Evolutionary conservation across 202 grass and related monocot species (phyloP).

Genomic region (Cymbopogon flexuosus): DNA sequence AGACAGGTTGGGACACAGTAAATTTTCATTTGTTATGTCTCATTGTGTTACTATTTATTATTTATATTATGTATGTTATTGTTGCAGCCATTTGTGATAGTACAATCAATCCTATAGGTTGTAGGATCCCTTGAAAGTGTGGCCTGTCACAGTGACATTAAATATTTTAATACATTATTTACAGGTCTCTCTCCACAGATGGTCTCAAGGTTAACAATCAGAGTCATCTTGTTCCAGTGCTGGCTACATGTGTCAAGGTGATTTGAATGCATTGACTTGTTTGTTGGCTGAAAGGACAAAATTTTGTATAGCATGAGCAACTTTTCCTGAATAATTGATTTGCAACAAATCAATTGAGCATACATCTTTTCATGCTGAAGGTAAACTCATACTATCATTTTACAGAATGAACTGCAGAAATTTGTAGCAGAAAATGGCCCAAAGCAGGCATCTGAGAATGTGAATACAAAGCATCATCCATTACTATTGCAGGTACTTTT

Average conservation of each 20-base stretch:
- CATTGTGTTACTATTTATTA: too few species aligned
- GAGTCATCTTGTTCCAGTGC: conserved; percentile 72
- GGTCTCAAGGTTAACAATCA: conserved; percentile 91
- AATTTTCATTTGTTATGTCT: not conserved
- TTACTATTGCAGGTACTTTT: conserved; percentile 69
- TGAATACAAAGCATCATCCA: conserved; percentile 64
- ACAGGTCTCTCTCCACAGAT: conserved; percentile 58
- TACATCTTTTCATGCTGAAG: not conserved
- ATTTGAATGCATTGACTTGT: not conserved
- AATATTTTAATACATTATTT: not conserved
- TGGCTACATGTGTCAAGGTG: conserved; percentile 80
- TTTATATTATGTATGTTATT: not conserved
- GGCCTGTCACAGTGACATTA: not conserved
- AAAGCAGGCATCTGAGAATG: conserved; percentile 42
- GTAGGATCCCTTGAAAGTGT: not conserved
- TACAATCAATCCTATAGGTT: not conserved
- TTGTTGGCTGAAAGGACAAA: not conserved
- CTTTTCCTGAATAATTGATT: not conserved
- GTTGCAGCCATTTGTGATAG: not conserved
- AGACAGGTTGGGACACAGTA: not conserved
- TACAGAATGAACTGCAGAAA: conserved; percentile 70
- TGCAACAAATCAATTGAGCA: not conserved
- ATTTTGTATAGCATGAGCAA: not conserved
- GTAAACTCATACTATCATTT: not conserved
- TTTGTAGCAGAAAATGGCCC: conserved; percentile 52